Percentiles rank a stretch among this genome's conserved stretches.
phyloP scores from a whole-genome alignment of 2,329 filamentous ascomycete genomes.

The Colletotrichum gloeosporioides region DNA sequence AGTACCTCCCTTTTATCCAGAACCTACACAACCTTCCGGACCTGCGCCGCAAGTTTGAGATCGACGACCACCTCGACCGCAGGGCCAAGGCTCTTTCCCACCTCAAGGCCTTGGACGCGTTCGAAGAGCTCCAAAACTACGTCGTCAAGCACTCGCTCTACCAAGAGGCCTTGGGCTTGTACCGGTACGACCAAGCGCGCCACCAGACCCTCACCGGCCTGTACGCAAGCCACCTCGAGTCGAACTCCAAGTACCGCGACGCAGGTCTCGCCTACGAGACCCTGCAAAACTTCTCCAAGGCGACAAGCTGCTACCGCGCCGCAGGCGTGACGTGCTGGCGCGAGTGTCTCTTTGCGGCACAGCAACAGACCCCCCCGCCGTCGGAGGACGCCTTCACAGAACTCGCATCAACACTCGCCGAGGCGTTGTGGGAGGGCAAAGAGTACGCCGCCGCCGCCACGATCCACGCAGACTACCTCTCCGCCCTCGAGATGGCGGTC shows the following conservation, averaged over 20 bases:
- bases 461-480: slow-evolving; percentile 82
- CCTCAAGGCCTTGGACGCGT: slow-evolving; percentile 74
- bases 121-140: slow-evolving; percentile 81
- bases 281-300: slow-evolving; percentile 73
- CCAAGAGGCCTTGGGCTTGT: slow-evolving; percentile 76
- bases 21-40: slow-evolving; percentile 77
- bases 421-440: slow-evolving; percentile 81
- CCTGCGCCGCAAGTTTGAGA: slow-evolving; percentile 77
- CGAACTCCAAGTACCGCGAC: slow-evolving; percentile 79
- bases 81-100: slow-evolving; percentile 78
- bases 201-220: slow-evolving; percentile 74
- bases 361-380: slow-evolving; percentile 67
- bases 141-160: slow-evolving; percentile 82
- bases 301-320: slow-evolving; percentile 82
- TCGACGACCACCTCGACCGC: slow-evolving; percentile 86
- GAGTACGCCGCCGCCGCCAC: slow-evolving; percentile 82
- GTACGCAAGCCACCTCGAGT: slow-evolving; percentile 80
- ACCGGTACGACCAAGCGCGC: slow-evolving; percentile 78
- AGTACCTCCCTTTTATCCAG: slow-evolving; percentile 95
- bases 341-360: slow-evolving; percentile 83
- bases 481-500: slow-evolving; percentile 72
- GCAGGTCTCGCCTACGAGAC: slow-evolving; percentile 93
- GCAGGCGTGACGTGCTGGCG: slow-evolving; percentile 83
- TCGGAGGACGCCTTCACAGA: slow-evolving; percentile 63
- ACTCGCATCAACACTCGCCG: slow-evolving; percentile 77